Percentiles rank a stretch among this genome's conserved stretches.
Evolutionary conservation across 352 stramenopile genomes (phyloP).

Genomic region (Elongisporangium prolatum): DNA sequence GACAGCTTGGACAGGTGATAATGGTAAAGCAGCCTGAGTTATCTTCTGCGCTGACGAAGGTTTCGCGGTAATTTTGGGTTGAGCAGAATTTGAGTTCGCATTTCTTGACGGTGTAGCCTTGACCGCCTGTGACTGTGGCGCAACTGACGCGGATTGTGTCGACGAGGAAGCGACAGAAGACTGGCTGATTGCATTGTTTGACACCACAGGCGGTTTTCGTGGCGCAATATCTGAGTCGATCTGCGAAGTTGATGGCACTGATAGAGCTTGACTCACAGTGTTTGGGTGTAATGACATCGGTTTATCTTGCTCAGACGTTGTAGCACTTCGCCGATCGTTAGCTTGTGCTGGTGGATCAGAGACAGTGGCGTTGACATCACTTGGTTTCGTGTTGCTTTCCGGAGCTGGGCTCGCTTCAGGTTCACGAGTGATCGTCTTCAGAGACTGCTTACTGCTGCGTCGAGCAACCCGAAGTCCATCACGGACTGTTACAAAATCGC

Average conservation of each 20-base stretch:
- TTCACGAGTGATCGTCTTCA: neutral
- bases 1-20: neutral
- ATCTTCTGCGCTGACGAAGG: neutral
- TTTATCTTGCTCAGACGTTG: neutral
- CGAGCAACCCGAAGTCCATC: slow-evolving; percentile 37
- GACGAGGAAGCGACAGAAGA: slow-evolving; percentile 1
- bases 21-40: neutral
- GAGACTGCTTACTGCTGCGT: slow-evolving; percentile 13
- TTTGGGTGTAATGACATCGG: neutral
- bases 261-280: neutral
- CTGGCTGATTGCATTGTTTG: neutral
- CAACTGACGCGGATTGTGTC: neutral
- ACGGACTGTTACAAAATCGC: slow-evolving; percentile 36
- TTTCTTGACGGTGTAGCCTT: too few relatives aligned
- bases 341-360: neutral
- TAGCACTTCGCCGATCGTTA: neutral
- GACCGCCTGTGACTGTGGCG: slow-evolving; percentile 2
- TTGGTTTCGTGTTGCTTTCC: neutral
- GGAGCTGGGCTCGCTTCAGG: neutral
- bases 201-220: neutral
- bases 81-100: too few relatives aligned
- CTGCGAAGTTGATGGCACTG: neutral
- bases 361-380: neutral
- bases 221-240: neutral
- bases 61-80: too few relatives aligned